Conservation (phyloP, 805 yeast genomes). For the Metschnikowia kunwiensis region DNA sequence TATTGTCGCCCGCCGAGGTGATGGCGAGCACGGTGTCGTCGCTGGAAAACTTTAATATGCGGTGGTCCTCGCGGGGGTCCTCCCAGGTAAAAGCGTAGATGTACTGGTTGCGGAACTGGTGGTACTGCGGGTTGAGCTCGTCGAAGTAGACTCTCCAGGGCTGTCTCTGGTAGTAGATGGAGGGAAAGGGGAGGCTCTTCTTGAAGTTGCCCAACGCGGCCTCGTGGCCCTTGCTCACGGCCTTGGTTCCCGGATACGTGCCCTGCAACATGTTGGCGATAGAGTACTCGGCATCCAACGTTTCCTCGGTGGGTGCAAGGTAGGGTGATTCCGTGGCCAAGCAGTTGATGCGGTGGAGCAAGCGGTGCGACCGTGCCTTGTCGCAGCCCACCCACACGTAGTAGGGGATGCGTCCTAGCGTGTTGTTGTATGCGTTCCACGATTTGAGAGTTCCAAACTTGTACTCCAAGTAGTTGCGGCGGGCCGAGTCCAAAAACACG, state of each 20-base stretch:
- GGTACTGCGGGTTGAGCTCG: slow-evolving; percentile 62
- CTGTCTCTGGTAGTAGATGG: slow-evolving; percentile 73
- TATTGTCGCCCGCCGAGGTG: slow-evolving; percentile 84
- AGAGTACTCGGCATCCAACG: slow-evolving; percentile 22
- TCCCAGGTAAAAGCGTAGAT: slow-evolving; percentile 91
- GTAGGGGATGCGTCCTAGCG: slow-evolving; percentile 73
- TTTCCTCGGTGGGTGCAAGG: slow-evolving; percentile 54
- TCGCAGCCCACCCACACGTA: slow-evolving; percentile 76
- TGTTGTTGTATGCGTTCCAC: slow-evolving; percentile 60
- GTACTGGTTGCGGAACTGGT: slow-evolving; percentile 73
- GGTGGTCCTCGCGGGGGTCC: slow-evolving; percentile 78
- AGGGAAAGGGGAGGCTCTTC: slow-evolving; percentile 73
- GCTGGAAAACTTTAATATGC: slow-evolving; percentile 55
- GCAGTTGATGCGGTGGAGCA: slow-evolving; percentile 66
- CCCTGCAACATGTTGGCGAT: slow-evolving; percentile 18
- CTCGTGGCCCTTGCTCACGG: slow-evolving; percentile 68
- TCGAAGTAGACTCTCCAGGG: slow-evolving; percentile 80
- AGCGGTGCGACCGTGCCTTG: slow-evolving; percentile 32
- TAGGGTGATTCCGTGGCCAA: slow-evolving; percentile 82
- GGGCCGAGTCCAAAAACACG: slow-evolving; percentile 72
- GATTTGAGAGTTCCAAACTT: slow-evolving; percentile 79
- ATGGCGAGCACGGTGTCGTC: slow-evolving; percentile 77
- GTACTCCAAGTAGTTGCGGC: slow-evolving; percentile 81
- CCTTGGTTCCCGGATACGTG: slow-evolving; percentile 13
- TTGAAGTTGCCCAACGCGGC: slow-evolving; percentile 63